Evolutionary conservation across 169 alveolate species (phyloP).

Genomic region (Eimeria sp.): DNA sequence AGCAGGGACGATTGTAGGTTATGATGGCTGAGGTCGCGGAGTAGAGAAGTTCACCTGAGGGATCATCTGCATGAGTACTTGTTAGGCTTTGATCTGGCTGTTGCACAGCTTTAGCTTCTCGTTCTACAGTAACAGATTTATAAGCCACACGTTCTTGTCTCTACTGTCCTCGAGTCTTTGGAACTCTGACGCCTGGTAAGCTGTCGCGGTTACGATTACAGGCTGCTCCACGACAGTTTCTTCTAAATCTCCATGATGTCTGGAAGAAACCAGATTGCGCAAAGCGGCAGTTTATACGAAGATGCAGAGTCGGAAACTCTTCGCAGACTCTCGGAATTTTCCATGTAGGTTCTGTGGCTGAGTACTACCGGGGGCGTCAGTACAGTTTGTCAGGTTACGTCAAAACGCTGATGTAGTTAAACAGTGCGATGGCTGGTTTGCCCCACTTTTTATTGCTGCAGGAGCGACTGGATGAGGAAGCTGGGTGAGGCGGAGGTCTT

Average conservation of each 20-base stretch:
- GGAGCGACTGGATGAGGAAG: slow-evolving; percentile 79
- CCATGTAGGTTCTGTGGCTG: slow-evolving; percentile 25
- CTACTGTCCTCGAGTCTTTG: neutral
- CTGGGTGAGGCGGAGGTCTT: slow-evolving; percentile 76
- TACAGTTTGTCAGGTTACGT: neutral
- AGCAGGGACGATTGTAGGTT: neutral
- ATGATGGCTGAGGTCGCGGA: too few species aligned
- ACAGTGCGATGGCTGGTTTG: neutral
- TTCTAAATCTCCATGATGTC: neutral
- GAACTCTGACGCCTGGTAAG: neutral
- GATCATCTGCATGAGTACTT: neutral
- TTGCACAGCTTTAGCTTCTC: neutral
- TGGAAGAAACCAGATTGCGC: slow-evolving; percentile 1
- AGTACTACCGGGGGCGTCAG: neutral
- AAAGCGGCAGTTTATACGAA: slow-evolving; percentile 17
- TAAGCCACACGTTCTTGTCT: neutral
- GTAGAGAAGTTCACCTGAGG: neutral
- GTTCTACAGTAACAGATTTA: neutral
- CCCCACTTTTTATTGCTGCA: neutral
- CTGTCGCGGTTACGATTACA: neutral
- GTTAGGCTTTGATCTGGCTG: neutral
- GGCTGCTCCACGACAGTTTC: neutral
- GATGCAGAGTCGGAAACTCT: slow-evolving; percentile 14
- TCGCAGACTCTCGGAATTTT: slow-evolving; percentile 23
- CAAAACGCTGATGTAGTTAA: neutral